A percentile compares a stretch with the other conserved stretches of the same genome.
Evolutionary conservation across 2,329 filamentous ascomycete species (phyloP).

Genomic region (Microthyrium microscopicum): DNA sequence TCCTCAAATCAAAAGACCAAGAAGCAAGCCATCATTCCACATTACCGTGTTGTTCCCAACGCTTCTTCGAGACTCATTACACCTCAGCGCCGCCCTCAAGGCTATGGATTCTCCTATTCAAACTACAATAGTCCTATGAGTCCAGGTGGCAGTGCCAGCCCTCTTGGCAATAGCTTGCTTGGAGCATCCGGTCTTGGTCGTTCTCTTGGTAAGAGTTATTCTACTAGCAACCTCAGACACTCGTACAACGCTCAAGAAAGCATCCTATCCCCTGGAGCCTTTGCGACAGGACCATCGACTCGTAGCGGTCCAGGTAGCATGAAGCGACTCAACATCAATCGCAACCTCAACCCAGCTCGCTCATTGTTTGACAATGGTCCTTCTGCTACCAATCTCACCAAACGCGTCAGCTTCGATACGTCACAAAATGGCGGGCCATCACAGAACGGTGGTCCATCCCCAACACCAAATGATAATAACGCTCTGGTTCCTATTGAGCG

Average conservation of each 20-base stretch:
- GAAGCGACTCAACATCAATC: slow-evolving; percentile 87
- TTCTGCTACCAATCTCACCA: slow-evolving; percentile 38
- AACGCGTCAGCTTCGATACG: slow-evolving; percentile 82
- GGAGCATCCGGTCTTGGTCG: slow-evolving; percentile 49
- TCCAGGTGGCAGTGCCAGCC: slow-evolving; percentile 36
- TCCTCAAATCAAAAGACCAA: slow-evolving; percentile 60
- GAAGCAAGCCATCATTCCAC: slow-evolving; percentile 63
- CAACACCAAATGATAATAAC: slow-evolving; percentile 2
- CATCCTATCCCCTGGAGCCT: slow-evolving; percentile 70
- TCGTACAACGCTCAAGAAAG: slow-evolving; percentile 72
- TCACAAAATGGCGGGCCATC: slow-evolving; percentile 14
- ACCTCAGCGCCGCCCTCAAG: slow-evolving; percentile 55
- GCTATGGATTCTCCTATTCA: slow-evolving; percentile 86
- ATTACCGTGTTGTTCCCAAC: slow-evolving; percentile 73
- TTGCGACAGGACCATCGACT: slow-evolving; percentile 50
- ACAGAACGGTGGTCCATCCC: slow-evolving; percentile 16
- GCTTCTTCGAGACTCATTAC: slow-evolving; percentile 67
- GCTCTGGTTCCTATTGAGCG: slow-evolving; percentile 7
- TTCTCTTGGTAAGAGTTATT: slow-evolving; percentile 72
- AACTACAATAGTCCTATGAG: slow-evolving; percentile 71
- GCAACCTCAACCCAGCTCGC: slow-evolving; percentile 56
- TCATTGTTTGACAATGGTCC: slow-evolving; percentile 39
- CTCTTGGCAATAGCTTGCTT: slow-evolving; percentile 50
- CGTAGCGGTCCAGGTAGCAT: slow-evolving; percentile 49
- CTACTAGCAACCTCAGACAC: slow-evolving; percentile 68